These are phyloP conservation scores for Penicillium alfredii DNA, from an alignment of 495 filamentous ascomycete genomes.

Conservation along the genomic window DNA sequence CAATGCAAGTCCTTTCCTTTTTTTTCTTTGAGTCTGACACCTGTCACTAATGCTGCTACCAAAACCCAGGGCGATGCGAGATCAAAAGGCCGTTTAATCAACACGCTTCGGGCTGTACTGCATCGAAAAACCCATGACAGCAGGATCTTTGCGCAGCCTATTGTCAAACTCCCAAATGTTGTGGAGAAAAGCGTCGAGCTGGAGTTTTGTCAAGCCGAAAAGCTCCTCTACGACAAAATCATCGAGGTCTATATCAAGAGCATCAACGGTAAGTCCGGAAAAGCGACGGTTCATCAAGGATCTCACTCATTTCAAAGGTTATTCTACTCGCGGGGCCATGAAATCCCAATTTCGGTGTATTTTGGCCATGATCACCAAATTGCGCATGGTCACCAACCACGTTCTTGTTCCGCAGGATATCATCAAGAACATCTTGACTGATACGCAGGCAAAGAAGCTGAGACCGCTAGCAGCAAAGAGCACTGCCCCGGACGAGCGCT, in stretches of 20 bases:
- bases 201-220: slow-evolving; percentile 44
- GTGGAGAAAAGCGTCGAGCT: slow-evolving; percentile 26
- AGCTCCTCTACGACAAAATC: slow-evolving; percentile 43
- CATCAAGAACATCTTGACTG: slow-evolving; percentile 37
- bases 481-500: not conserved
- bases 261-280: slow-evolving; percentile 25
- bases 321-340: not conserved
- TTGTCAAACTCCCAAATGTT: slow-evolving; percentile 49
- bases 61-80: slow-evolving; percentile 16
- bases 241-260: slow-evolving; percentile 23
- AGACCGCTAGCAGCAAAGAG: slow-evolving; percentile 8
- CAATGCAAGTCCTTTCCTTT: slow-evolving; percentile 11
- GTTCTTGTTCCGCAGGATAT: slow-evolving; percentile 42
- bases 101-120: slow-evolving; percentile 43
- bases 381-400: slow-evolving; percentile 51
- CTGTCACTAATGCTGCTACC: no score
- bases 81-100: slow-evolving; percentile 26
- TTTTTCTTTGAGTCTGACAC: slow-evolving; percentile 1
- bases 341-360: slow-evolving; percentile 18
- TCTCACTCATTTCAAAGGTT: slow-evolving; percentile 1
- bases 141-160: slow-evolving; percentile 46
- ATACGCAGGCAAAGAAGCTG: slow-evolving; percentile 33
- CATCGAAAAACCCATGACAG: slow-evolving; percentile 48
- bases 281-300: no score
- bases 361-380: slow-evolving; percentile 35